Evolutionary conservation across 2,329 filamentous ascomycete species (phyloP).

Genomic region (Fusarium phyllophilum): DNA sequence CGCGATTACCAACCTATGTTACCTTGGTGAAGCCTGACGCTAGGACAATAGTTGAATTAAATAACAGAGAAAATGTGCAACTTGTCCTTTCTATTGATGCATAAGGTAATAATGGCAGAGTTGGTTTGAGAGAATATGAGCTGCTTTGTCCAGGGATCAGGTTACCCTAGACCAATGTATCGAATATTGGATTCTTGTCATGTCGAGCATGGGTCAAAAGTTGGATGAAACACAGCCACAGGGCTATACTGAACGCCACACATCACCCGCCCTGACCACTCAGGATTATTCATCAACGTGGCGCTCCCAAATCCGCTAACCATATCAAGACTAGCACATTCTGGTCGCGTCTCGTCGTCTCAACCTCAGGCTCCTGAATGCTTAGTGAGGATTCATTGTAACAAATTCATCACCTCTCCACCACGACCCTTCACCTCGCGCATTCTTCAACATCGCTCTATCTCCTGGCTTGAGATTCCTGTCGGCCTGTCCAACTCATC

Average conservation of each 20-base stretch:
- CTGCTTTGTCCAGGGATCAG: conserved; percentile 6
- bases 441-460: conserved; percentile 24
- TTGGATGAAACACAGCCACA: conserved; percentile 7
- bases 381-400: conserved; percentile 38
- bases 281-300: conserved; percentile 29
- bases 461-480: conserved; percentile 29
- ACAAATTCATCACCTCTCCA: conserved; percentile 43
- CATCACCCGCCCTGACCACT: background rate
- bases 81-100: conserved; percentile 5
- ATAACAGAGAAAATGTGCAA: background rate
- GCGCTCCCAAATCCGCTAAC: background rate
- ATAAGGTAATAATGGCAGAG: background rate
- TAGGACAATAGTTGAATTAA: no score
- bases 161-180: background rate
- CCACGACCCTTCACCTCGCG: conserved; percentile 32
- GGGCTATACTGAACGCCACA: background rate
- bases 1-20: no score
- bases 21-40: no score
- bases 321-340: background rate
- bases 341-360: conserved; percentile 40
- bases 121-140: conserved; percentile 21
- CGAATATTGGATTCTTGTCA: background rate
- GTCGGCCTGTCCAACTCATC: conserved; percentile 37
- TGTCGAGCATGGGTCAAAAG: background rate
- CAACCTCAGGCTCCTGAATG: conserved; percentile 39